phyloP scores from a whole-genome alignment of 805 yeast genomes.

The Isabelozyma pseudorhagii region DNA sequence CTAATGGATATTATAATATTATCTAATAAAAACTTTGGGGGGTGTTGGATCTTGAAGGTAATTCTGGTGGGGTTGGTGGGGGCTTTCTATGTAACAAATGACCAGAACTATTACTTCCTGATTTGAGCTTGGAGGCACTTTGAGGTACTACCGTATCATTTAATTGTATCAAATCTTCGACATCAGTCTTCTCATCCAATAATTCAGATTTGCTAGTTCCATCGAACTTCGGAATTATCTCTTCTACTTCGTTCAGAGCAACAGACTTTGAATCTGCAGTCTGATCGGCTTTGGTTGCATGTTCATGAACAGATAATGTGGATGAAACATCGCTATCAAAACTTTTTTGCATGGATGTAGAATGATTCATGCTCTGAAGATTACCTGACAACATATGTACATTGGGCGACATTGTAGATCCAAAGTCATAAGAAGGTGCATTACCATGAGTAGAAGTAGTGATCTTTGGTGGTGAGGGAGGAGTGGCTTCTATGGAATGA shows the following conservation, averaged over 20 bases:
- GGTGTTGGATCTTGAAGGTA: neutral
- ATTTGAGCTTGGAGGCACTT: neutral
- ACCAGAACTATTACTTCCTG: neutral
- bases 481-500: neutral
- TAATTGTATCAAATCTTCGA: neutral
- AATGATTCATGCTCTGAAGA: neutral
- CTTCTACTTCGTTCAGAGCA: no score
- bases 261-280: no score
- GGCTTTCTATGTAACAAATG: slow-evolving; percentile 9
- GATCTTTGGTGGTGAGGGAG: slow-evolving; percentile 1
- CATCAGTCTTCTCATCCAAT: no score
- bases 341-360: neutral
- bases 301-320: no score
- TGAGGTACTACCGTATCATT: neutral
- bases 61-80: slow-evolving; percentile 10
- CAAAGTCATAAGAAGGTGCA: slow-evolving; percentile 20
- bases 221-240: no score
- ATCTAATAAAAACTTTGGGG: no score
- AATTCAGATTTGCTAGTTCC: no score
- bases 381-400: neutral
- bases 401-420: neutral
- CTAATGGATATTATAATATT: no score
- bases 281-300: no score
- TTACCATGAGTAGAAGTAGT: neutral
- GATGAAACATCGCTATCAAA: no score